These are phyloP conservation scores for Seminavis robusta DNA, from an alignment of 108 stramenopile species.

Conservation along the genomic window DNA sequence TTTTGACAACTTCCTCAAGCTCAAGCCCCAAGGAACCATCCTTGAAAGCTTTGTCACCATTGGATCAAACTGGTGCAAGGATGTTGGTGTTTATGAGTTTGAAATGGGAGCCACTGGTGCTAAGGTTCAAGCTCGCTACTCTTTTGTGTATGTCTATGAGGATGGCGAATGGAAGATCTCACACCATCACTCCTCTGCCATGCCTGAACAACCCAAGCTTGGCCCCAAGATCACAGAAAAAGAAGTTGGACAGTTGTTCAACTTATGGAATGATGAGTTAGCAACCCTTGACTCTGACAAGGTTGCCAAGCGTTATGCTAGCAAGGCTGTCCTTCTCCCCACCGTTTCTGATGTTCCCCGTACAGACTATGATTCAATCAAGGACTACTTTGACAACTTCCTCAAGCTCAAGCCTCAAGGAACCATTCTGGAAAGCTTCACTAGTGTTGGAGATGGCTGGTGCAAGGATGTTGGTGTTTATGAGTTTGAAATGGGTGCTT, in stretches of 20 bases:
- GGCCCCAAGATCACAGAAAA: conserved; percentile 42
- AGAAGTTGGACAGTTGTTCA: conserved; percentile 41
- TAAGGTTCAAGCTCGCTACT: conserved; percentile 37
- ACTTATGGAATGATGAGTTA: conserved; percentile 44
- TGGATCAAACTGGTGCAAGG: conserved; percentile 36
- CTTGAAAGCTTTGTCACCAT: conserved; percentile 28
- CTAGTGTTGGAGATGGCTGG: conserved; percentile 8
- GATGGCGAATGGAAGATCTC: conserved; percentile 48
- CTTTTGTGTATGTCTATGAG: conserved; percentile 45
- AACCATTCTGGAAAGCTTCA: conserved; percentile 12
- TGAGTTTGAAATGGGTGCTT: conserved; percentile 59
- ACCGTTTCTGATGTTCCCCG: conserved; percentile 34
- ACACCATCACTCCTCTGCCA: conserved; percentile 41
- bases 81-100: conserved; percentile 49
- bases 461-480: conserved; percentile 37
- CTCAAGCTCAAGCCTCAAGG: conserved; percentile 41
- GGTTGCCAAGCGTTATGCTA: conserved; percentile 43
- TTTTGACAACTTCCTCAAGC: conserved; percentile 38
- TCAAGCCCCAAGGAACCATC: conserved; percentile 43
- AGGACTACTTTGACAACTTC: conserved; percentile 47
- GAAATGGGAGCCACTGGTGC: conserved; percentile 39
- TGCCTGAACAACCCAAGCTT: no score
- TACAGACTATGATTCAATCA: conserved; percentile 25
- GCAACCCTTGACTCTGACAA: conserved; percentile 41
- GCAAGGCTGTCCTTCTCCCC: conserved; percentile 31